Conservation (phyloP, 2,329 filamentous ascomycete species). For the Emmonsia crescens region DNA sequence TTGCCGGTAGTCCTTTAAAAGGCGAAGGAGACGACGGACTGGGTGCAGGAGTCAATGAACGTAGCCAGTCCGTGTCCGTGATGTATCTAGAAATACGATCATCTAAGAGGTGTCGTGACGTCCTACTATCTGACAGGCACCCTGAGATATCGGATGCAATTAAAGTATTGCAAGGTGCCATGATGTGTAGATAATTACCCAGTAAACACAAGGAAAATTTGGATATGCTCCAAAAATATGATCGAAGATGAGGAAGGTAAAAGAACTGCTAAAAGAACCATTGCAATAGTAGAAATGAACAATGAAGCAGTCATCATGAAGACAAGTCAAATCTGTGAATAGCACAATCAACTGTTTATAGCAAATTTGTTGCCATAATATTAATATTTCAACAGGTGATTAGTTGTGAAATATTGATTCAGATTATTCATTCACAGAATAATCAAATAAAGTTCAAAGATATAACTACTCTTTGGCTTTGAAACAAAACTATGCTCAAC, state of each 20-base stretch:
- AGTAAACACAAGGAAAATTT: not conserved
- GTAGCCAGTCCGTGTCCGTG: not conserved
- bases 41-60: no score
- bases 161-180: not conserved
- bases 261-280: not conserved
- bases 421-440: not conserved
- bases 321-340: not conserved
- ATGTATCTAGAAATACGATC: not conserved
- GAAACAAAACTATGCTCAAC: not conserved
- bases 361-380: not conserved
- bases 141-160: not conserved
- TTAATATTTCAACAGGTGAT: not conserved
- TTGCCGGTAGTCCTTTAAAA: not conserved
- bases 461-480: not conserved
- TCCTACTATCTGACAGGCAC: not conserved
- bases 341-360: not conserved
- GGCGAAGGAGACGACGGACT: not conserved
- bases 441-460: not conserved
- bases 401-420: not conserved
- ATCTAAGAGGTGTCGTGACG: not conserved
- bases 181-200: not conserved
- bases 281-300: not conserved
- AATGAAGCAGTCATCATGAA: not conserved
- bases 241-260: not conserved
- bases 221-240: not conserved